A percentile compares a stretch with the other conserved stretches of the same genome.
phyloP scores from a whole-genome alignment of 768 basidiomycete species.

The Hypholoma sublateritium region DNA sequence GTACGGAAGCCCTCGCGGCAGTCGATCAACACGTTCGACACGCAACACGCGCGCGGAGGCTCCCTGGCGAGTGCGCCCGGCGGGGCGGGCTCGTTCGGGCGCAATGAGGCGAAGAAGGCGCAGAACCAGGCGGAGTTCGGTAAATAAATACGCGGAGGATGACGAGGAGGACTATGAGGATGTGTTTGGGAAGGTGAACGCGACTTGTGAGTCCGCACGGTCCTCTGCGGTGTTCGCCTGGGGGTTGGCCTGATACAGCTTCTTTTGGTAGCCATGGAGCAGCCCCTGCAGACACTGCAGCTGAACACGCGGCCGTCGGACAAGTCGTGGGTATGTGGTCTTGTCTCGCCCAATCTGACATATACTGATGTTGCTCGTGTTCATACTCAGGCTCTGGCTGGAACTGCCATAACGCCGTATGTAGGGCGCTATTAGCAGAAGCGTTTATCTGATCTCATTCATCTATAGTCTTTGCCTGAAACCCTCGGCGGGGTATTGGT shows the following conservation, averaged over 20 bases:
- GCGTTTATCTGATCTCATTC: too few relatives aligned
- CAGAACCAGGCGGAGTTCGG: constrained; percentile 66
- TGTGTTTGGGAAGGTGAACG: constrained; percentile 83
- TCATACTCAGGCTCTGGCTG: too few relatives aligned
- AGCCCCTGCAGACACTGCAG: constrained; percentile 72
- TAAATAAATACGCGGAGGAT: constrained; percentile 85
- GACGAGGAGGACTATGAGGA: constrained; percentile 95
- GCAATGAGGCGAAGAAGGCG: constrained; percentile 57
- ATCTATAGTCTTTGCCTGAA: too few relatives aligned
- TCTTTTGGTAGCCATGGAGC: constrained; percentile 45
- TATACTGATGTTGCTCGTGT: constrained; percentile 24
- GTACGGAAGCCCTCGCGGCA: constrained; percentile 50
- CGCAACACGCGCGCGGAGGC: constrained; percentile 57
- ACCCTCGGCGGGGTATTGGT: too few relatives aligned
- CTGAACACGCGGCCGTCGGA: constrained; percentile 86
- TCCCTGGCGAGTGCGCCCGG: constrained; percentile 46
- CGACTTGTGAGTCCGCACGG: constrained; percentile 50
- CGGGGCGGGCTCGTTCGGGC: constrained; percentile 65
- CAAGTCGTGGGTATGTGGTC: constrained; percentile 75
- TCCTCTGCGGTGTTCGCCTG: neutral
- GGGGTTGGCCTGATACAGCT: neutral
- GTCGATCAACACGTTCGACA: constrained; percentile 38
- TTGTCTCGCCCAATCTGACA: neutral
- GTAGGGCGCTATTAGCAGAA: too few relatives aligned
- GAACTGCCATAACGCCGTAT: too few relatives aligned